Conservation (phyloP, 1,139 yeast genomes). For the Yamadazyma taylorii region DNA sequence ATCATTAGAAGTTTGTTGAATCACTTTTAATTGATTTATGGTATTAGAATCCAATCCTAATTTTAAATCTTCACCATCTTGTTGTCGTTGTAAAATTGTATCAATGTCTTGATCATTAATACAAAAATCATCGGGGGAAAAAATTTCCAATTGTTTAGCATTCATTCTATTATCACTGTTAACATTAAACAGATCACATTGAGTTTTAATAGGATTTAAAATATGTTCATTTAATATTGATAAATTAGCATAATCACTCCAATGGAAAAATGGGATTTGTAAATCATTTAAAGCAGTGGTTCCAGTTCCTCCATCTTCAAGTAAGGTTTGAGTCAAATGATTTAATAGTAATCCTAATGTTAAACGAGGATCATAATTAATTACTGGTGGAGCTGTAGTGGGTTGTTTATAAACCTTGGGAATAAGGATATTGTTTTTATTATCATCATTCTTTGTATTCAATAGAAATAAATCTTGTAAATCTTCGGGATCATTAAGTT, state of each 20-base stretch:
- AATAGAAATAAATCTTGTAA: conserved; percentile 4
- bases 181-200: conserved; percentile 26
- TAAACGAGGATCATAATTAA: conserved; percentile 34
- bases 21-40: background rate
- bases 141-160: conserved; percentile 21
- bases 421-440: conserved; percentile 2
- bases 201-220: conserved; percentile 16
- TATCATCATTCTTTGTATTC: background rate
- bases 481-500: conserved; percentile 4
- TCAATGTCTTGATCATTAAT: conserved; percentile 28
- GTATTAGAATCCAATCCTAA: conserved; percentile 5
- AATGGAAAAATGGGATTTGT: conserved; percentile 29
- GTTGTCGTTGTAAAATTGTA: too few species aligned
- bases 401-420: conserved; percentile 5
- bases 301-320: conserved; percentile 5
- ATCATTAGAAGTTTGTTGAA: conserved; percentile 5
- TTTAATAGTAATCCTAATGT: conserved; percentile 28
- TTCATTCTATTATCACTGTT: conserved; percentile 15
- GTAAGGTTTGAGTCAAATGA: conserved; percentile 17
- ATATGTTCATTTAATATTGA: conserved; percentile 23
- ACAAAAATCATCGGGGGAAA: conserved; percentile 24
- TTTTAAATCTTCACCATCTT: background rate
- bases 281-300: conserved; percentile 4
- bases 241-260: conserved; percentile 38
- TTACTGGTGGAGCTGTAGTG: conserved; percentile 13